Base-by-base conservation (phyloP, 805 yeast species). In the Kluyveromyces wickerhamii region DNA sequence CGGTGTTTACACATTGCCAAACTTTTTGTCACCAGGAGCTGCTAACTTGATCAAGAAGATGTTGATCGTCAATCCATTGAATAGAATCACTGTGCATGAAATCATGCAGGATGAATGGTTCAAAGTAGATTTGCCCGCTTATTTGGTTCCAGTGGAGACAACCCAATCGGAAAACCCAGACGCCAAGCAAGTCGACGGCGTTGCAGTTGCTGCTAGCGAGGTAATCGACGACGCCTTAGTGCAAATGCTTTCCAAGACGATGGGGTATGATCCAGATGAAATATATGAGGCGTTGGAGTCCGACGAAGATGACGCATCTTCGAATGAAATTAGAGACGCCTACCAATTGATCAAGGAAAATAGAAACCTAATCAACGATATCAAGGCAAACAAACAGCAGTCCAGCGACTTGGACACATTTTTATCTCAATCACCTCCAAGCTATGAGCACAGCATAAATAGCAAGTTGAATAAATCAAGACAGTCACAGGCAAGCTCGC, bases 71-170 rank as follows among this genome's bases (percentile, higher is more conserved):
- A 87, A 88, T 54, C 96, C 97, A 22, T 67, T 88, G 54, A 86
- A 87, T 55, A 76, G 97, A 64, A 88, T 89, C 41, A 87, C 96
- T 9, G 85, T 89, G 30, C 85, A 78, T 51, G 95, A 85, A 55
- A 85, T 89, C 29, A 77, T 87, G 79, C 81, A 86, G 52, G 96
- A 89, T 56, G 88, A 83, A 43, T 88, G 97, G 97, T 88, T 88
- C 62, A 78, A 75, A 45, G 74, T 74, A 8, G 86, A 74, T 36
- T 73, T 89, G 43, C 84, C 89, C 20, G 86, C 79, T 21, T 85
- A 86, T 52, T 69, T 88, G 41, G 63, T 79, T 36, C 85, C 92
- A 5, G 50, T 47, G 4, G 49, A 49, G 15, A 38, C 47, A 25
- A 44, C 46, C 31, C 29, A 32, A 9, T 48, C 38, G 20, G 48